Evolutionary conservation across 1,284 basidiomycete genomes (phyloP).

Genomic region (Rhodotorula sp.): DNA sequence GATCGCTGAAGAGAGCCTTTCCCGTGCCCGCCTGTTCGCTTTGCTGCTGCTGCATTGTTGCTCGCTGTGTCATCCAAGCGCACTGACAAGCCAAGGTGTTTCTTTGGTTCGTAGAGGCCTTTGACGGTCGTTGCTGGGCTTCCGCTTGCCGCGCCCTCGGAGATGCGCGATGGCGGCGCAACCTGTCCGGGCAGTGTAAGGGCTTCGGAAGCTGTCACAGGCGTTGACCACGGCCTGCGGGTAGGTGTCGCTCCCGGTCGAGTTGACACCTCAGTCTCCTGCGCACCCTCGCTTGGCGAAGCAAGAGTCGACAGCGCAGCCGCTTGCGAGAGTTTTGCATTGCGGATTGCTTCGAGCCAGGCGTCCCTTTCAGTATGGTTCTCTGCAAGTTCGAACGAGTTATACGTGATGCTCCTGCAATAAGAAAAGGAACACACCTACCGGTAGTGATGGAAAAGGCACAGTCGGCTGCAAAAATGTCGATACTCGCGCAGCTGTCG

Average conservation of each 20-base stretch:
- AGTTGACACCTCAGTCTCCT: background rate
- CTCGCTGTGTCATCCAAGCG: background rate
- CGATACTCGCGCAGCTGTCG: too few species aligned
- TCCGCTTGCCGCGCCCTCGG: background rate
- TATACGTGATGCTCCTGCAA: too few species aligned
- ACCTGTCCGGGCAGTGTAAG: background rate
- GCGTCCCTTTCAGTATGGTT: constrained; percentile 56
- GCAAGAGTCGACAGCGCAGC: constrained; percentile 38
- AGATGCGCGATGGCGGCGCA: background rate
- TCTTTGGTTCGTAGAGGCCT: too few species aligned
- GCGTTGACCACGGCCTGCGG: constrained; percentile 8
- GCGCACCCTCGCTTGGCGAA: constrained; percentile 32
- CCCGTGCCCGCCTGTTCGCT: too few species aligned
- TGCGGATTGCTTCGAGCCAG: constrained; percentile 69
- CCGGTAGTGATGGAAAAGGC: too few species aligned
- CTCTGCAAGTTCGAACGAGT: too few species aligned
- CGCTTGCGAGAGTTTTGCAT: constrained; percentile 65
- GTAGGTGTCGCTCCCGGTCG: too few species aligned
- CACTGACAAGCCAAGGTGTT: background rate
- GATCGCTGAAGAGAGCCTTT: background rate
- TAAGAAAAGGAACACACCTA: too few species aligned
- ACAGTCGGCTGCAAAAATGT: too few species aligned
- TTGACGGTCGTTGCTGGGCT: too few species aligned
- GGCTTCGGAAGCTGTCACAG: background rate
- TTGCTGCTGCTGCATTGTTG: too few species aligned